Percentiles rank a stretch among this genome's conserved stretches.
Conservation (phyloP, 768 basidiomycete species). For the Leccinum longicurvipes region DNA sequence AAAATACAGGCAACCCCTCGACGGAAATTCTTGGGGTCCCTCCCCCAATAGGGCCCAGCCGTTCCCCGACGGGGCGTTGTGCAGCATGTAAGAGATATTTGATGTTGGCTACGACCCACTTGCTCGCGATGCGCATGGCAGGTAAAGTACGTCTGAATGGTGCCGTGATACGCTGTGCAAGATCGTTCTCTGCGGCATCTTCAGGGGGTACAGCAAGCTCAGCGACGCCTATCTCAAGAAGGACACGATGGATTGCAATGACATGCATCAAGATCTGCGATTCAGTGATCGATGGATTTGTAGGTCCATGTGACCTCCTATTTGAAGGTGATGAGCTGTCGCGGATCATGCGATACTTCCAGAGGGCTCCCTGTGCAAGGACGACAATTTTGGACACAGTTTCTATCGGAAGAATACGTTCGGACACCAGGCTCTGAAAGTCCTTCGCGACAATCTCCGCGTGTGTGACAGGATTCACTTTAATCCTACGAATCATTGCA, state of each 20-base stretch:
- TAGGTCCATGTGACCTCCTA: constrained; percentile 21
- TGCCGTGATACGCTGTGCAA: constrained; percentile 83
- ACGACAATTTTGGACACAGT: constrained; percentile 72
- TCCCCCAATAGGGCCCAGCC: constrained; percentile 8
- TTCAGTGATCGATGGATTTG: constrained; percentile 46
- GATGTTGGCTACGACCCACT: constrained; percentile 82
- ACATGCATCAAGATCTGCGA: constrained; percentile 65
- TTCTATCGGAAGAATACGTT: constrained; percentile 71
- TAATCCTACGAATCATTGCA: constrained; percentile 6
- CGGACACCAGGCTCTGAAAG: constrained; percentile 59
- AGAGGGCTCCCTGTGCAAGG: constrained; percentile 76
- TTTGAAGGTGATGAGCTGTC: constrained; percentile 34
- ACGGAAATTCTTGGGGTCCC: constrained; percentile 27
- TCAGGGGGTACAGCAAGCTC: constrained; percentile 57
- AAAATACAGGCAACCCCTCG: constrained; percentile 51
- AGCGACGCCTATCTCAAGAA: constrained; percentile 62
- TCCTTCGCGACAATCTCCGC: constrained; percentile 48
- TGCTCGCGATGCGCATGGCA: constrained; percentile 80
- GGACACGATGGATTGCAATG: constrained; percentile 56
- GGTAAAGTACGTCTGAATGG: constrained; percentile 83
- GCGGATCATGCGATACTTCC: constrained; percentile 78
- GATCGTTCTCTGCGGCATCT: constrained; percentile 53
- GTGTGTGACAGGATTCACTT: constrained; percentile 50
- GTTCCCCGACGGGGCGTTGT: constrained; percentile 27
- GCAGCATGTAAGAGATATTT: constrained; percentile 56